These are phyloP conservation scores for Monosporozyma unispora DNA, from an alignment of 805 yeast species.

Conservation along the genomic window DNA sequence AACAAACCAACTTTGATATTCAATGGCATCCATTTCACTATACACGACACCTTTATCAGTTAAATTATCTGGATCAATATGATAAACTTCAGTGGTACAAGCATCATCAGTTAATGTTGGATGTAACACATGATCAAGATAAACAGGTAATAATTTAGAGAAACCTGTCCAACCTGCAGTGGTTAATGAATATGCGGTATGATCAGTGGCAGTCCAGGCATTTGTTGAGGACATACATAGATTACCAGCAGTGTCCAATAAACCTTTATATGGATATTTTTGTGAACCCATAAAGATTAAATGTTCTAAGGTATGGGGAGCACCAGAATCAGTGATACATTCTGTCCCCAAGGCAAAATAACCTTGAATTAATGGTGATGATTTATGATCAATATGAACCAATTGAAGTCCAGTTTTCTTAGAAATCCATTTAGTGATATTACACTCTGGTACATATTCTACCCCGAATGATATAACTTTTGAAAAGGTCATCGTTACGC, in stretches of 20 bases:
- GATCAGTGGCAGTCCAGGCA: slow-evolving; percentile 96
- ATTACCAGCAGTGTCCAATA: slow-evolving; percentile 79
- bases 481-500: neutral
- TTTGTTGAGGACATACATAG: slow-evolving; percentile 78
- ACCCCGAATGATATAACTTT: slow-evolving; percentile 47
- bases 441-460: slow-evolving; percentile 62
- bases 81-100: slow-evolving; percentile 89
- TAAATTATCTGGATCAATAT: slow-evolving; percentile 73
- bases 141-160: slow-evolving; percentile 71
- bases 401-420: slow-evolving; percentile 73
- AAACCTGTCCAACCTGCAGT: slow-evolving; percentile 98
- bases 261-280: slow-evolving; percentile 83
- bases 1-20: slow-evolving; percentile 65
- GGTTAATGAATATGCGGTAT: slow-evolving; percentile 82
- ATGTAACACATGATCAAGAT: slow-evolving; percentile 73
- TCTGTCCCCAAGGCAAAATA: slow-evolving; percentile 94
- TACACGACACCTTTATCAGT: slow-evolving; percentile 94
- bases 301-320: slow-evolving; percentile 94
- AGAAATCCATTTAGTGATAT: slow-evolving; percentile 69
- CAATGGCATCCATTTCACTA: slow-evolving; percentile 94
- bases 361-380: slow-evolving; percentile 87
- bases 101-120: slow-evolving; percentile 88
- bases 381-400: slow-evolving; percentile 58
- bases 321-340: slow-evolving; percentile 75
- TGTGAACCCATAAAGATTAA: slow-evolving; percentile 89